Evolutionary conservation across 192 early-diverging fungal genomes (phyloP), one percentile per base, ranked within the genome.

Genomic region (Kickxella alabastrina): DNA sequence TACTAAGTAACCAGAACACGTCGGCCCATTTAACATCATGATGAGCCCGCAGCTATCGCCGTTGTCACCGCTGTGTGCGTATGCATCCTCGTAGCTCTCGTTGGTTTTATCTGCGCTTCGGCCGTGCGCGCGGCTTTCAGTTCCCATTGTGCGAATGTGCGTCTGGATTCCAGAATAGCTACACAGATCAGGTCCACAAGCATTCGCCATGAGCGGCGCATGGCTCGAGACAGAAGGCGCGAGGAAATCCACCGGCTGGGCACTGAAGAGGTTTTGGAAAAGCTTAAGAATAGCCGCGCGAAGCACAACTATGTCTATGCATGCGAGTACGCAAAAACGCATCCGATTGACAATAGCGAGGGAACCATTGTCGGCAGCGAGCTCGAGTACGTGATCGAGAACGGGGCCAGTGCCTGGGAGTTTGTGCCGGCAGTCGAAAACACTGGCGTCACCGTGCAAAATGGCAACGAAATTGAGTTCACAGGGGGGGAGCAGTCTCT

Each of bases 251-350:
- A 54, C 37, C 38, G 44, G 13, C 44, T 79, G 36, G 43, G 54
- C n/a, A 43, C 59, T 21, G 63, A 66, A 49, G 49, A 59, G 21
- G 56, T 52, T 4, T 48, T 74, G 40, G 51, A 25, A 18, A 44
- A 52, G 40, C 70, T 74, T 4, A 28, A 56, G 5, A 62, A 57
- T 43, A 61, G 24, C 15, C 58, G 63, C 6, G 70, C 66, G 12
- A 21, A 42, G 37, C 56, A 57, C 2, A 70, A 69, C 49, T 62
- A 79, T 49, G 44, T 42, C 3, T 68, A 68, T 19, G 70, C 71
- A 3, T 47, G 65, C 50, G 84, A 78, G 29, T 88, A 80, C 58
- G 75, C 80, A 57, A 69, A 75, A 23, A 67, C 70, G 10, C 65
- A 75, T 41, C 56, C 61, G 19, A 52, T 60, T 27, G 72, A 75